A percentile compares a stretch with the other conserved stretches of the same genome.
phyloP scores from a whole-genome alignment of 1,284 basidiomycete species.

The Trichosporon coremiiforme region DNA sequence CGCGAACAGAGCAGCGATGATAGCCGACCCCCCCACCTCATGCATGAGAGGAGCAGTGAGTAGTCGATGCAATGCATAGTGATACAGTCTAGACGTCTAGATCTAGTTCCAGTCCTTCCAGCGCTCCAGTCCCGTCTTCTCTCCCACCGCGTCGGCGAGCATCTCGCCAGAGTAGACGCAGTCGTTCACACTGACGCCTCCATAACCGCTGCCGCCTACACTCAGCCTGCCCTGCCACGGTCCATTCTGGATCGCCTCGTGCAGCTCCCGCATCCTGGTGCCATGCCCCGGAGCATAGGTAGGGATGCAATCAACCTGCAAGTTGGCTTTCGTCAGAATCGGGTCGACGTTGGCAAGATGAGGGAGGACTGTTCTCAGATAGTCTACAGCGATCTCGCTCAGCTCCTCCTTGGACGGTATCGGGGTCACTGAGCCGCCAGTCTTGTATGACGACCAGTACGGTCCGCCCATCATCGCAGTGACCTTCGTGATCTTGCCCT shows the following conservation, averaged over 20 bases:
- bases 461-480: slow-evolving; percentile 93
- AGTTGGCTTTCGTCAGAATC: slow-evolving; percentile 62
- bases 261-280: slow-evolving; percentile 67
- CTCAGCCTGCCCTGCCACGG: slow-evolving; percentile 67
- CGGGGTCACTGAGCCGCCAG: slow-evolving; percentile 15
- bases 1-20: background rate
- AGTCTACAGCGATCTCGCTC: slow-evolving; percentile 54
- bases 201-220: slow-evolving; percentile 81
- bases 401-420: slow-evolving; percentile 33
- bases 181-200: slow-evolving; percentile 87
- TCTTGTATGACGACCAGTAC: slow-evolving; percentile 59
- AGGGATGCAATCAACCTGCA: slow-evolving; percentile 78
- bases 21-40: background rate
- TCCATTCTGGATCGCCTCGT: slow-evolving; percentile 57
- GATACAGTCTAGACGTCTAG: slow-evolving; percentile 8
- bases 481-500: slow-evolving; percentile 63
- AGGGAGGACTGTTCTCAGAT: slow-evolving; percentile 62
- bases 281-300: slow-evolving; percentile 75
- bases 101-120: slow-evolving; percentile 39
- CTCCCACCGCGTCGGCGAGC: slow-evolving; percentile 39
- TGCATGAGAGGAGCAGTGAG: background rate
- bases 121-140: slow-evolving; percentile 53
- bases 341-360: slow-evolving; percentile 47
- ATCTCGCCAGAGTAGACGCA: slow-evolving; percentile 73
- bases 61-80: slow-evolving; percentile 23